Conservation (phyloP, 2,329 filamentous ascomycete species). For the Arthrobotrys iridis region DNA sequence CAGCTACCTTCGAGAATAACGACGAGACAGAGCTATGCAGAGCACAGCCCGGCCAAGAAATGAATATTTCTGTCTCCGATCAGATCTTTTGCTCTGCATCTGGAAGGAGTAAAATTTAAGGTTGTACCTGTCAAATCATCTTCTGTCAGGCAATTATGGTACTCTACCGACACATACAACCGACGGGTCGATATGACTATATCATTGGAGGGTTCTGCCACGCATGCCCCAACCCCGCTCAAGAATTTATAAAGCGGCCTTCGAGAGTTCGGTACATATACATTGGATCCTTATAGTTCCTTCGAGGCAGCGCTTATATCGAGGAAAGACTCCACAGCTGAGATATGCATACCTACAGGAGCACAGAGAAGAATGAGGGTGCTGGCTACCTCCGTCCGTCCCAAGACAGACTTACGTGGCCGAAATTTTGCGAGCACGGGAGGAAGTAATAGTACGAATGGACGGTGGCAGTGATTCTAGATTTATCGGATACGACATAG, state of each 20-base stretch:
- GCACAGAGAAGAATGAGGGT: background rate
- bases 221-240: background rate
- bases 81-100: background rate
- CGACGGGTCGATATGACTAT: background rate
- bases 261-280: background rate
- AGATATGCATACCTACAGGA: background rate
- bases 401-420: slow-evolving; percentile 21
- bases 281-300: background rate
- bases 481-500: background rate
- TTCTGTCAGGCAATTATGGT: background rate
- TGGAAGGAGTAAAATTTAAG: slow-evolving; percentile 2
- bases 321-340: background rate
- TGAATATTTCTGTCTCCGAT: background rate
- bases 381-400: background rate
- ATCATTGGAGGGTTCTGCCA: slow-evolving; percentile 1
- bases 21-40: background rate
- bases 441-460: background rate
- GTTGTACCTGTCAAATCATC: background rate
- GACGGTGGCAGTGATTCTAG: background rate
- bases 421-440: background rate
- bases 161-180: background rate
- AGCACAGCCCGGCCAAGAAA: slow-evolving; percentile 20
- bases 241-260: background rate
- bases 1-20: slow-evolving; percentile 27
- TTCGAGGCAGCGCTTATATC: background rate